Conservation (phyloP, 2,329 filamentous ascomycete genomes). For the Lasiodiplodia citricola region DNA sequence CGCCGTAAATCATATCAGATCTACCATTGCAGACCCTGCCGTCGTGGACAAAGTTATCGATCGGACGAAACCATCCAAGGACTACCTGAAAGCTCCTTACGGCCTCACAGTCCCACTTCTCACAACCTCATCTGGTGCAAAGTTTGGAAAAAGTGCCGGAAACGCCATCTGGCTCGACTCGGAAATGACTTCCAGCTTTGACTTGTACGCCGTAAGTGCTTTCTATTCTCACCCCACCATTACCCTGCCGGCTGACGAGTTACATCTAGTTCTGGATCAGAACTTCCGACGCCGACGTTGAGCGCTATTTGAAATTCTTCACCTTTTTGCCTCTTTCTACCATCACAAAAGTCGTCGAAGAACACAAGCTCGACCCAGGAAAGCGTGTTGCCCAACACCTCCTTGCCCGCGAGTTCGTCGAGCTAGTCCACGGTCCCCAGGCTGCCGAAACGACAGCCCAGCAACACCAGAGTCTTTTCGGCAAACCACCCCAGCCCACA, state of each 20-base stretch:
- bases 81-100: constrained; percentile 61
- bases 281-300: constrained; percentile 79
- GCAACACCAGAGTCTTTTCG: constrained; percentile 58
- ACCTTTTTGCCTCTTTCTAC: constrained; percentile 78
- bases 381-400: constrained; percentile 81
- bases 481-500: constrained; percentile 25
- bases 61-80: constrained; percentile 36
- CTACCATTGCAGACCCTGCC: constrained; percentile 49
- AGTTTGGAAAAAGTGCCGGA: constrained; percentile 93
- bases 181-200: constrained; percentile 79
- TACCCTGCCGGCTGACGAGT: constrained; percentile 18
- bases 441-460: constrained; percentile 67
- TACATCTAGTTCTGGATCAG: constrained; percentile 76
- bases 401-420: constrained; percentile 81
- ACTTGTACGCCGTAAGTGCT: constrained; percentile 73
- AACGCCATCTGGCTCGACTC: constrained; percentile 93
- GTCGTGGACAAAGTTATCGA: constrained; percentile 33
- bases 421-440: constrained; percentile 74
- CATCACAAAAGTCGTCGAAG: constrained; percentile 71
- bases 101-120: constrained; percentile 92
- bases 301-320: constrained; percentile 82
- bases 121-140: constrained; percentile 82
- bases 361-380: constrained; percentile 71
- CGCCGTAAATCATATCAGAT: constrained; percentile 76
- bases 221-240: neutral